Evolutionary conservation across 805 yeast species (phyloP), one percentile per base, ranked within the genome.

Genomic region (Zygoascus biomembranicola): DNA sequence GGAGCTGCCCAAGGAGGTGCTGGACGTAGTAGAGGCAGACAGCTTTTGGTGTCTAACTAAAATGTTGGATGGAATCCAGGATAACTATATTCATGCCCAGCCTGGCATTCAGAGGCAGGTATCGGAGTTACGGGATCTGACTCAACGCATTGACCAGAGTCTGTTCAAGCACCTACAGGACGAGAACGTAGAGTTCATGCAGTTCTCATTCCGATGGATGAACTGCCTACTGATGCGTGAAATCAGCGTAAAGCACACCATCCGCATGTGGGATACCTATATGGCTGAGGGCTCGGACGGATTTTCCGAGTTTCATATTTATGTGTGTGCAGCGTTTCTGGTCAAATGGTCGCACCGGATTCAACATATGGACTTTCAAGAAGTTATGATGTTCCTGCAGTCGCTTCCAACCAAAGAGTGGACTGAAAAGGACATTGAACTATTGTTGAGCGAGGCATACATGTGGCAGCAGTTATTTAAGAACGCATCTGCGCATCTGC

Each of bases 261-360:
- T 90, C 20, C 76, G 99, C 53, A 92, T 94, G 96, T 94, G 99
- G 98, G 99, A 94, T 66, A 90, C 99, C 0, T 94, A 94, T 67
- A 65, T 81, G 59, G 67, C 76, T 2, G 77, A 74, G 56, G 79
- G 77, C 4, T 58, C 76, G 14, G 76, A 77, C 47, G 96, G 96
- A 1, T 89, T 94, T 65, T 87, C 87, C 61, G 89, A 84, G 63
- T 94, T 94, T 70, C 99, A 94, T 67, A 88, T 94, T 8, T 94
- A 92, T 67, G 99, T 94, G 2, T 94, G 99, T 70, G 97, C 98
- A 19, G 98, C 99, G 19, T 94, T 92, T 64, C 73, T 94, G 60
- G 86, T 90, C 56, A 84, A 88, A 64, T 94, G 96, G 83, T 82
- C 94, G 57, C 82, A 77, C 52, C 83, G 82, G 58, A 72, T 94